Evolutionary conservation across 345 rosid genomes (phyloP), one percentile per base, ranked within the genome.

Genomic region (Eucalyptus albens): DNA sequence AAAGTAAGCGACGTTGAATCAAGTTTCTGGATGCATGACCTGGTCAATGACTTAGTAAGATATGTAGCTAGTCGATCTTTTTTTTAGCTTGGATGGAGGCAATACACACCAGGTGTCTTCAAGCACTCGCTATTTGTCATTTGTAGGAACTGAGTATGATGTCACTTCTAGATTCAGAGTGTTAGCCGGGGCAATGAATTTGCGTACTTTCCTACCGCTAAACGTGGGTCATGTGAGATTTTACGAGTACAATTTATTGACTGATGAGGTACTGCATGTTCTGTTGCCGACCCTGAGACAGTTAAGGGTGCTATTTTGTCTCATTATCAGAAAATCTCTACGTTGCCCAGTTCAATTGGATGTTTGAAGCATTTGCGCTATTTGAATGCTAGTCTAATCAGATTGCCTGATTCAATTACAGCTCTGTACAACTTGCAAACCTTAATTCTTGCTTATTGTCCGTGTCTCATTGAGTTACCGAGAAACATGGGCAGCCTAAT

Each of bases 11-110:
- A 47, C 3, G 49, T 82, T 6, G 21, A 24, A 55, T 80, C 85
- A 3, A 13, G 53, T 4, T 91, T 88, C 85, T 67, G 67, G 50
- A 93, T 93, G 92, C 94, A 93, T 49, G 91, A 91, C 42, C 88
- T 90, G 22, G 87, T 91, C 59, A 53, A 89, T 88, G 90, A 92
- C 51, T 67, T 92, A 40, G 92, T 89, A 51, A n/a, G 87, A 86
- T 88, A 10, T 31, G 87, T 89, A 88, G 88, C 86, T 42, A 62
- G 88, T 42, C 80, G 55, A n/a, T 62, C 47, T 15, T 87, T 50
- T 50, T 69, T 81, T 60, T 29, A 59, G 87, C 50, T 77, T 85
- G 65, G 90, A 88, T 17, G 89, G 60, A 27, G 87, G 31, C 17
- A 86, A 50, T 50, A 37, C 50, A 62, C 62, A 87, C 27, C 45